phyloP scores from a whole-genome alignment of 2,329 filamentous ascomycete species.

The Truncatella angustata region DNA sequence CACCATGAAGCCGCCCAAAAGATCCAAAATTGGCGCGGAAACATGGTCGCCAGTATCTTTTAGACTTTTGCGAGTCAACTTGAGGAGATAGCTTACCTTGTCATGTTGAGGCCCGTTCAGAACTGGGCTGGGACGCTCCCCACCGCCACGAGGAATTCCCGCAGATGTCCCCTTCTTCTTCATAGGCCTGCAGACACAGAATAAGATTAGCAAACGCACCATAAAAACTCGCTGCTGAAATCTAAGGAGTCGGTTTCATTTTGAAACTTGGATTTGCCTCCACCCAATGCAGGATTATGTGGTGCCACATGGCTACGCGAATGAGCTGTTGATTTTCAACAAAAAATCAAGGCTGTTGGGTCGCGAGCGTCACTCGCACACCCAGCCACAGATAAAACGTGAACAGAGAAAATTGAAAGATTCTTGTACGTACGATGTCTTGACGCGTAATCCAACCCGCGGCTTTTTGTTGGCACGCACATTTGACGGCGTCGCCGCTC shows the following conservation, averaged over 20 bases:
- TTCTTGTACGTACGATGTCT: slow-evolving; percentile 61
- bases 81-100: slow-evolving; percentile 45
- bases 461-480: slow-evolving; percentile 58
- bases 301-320: slow-evolving; percentile 32
- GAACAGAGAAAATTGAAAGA: slow-evolving; percentile 14
- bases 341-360: slow-evolving; percentile 22
- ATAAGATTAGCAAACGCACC: slow-evolving; percentile 8
- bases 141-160: slow-evolving; percentile 64
- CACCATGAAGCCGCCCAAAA: not conserved
- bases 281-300: slow-evolving; percentile 24
- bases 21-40: not conserved
- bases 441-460: slow-evolving; percentile 62
- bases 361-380: slow-evolving; percentile 23
- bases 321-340: slow-evolving; percentile 24
- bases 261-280: too few species aligned
- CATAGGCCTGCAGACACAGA: slow-evolving; percentile 55
- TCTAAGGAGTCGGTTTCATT: too few species aligned
- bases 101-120: slow-evolving; percentile 52
- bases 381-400: slow-evolving; percentile 14
- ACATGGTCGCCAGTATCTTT: too few species aligned
- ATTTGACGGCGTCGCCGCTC: slow-evolving; percentile 58
- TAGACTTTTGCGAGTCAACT: too few species aligned
- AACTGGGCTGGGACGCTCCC: slow-evolving; percentile 62
- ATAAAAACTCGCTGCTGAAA: too few species aligned
- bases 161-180: slow-evolving; percentile 73